Evolutionary conservation across 2,329 filamentous ascomycete species (phyloP).

Genomic region (Lachnellula suecica): DNA sequence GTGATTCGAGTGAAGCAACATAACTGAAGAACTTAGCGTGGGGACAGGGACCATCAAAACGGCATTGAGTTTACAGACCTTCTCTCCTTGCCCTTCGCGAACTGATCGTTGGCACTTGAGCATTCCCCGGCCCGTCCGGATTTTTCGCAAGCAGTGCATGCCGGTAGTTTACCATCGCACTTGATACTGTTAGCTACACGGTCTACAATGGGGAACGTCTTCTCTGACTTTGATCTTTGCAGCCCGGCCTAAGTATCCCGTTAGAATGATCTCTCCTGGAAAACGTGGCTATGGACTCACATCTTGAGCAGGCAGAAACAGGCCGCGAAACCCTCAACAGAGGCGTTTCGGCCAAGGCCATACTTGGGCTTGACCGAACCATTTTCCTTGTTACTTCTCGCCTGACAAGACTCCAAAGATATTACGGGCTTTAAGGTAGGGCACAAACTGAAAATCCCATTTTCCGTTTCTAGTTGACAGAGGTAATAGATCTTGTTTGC

Average conservation of each 20-base stretch:
- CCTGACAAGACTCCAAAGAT: background rate
- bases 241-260: constrained; percentile 57
- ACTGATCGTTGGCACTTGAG: constrained; percentile 93
- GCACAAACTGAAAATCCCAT: background rate
- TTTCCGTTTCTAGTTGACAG: no score
- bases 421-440: background rate
- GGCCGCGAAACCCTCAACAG: constrained; percentile 73
- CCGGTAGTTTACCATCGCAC: constrained; percentile 94
- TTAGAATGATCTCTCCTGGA: constrained; percentile 6
- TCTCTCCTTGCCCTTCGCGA: constrained; percentile 90
- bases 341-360: constrained; percentile 42
- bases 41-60: constrained; percentile 7
- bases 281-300: constrained; percentile 40
- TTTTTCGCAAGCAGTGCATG: constrained; percentile 93
- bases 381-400: constrained; percentile 9
- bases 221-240: constrained; percentile 81
- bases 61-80: constrained; percentile 52
- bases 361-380: constrained; percentile 22
- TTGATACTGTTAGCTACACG: constrained; percentile 34
- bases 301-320: constrained; percentile 77
- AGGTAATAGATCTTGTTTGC: no score
- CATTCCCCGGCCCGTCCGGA: constrained; percentile 84
- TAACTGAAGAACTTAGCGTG: constrained; percentile 65
- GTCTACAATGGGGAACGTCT: background rate
- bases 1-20: constrained; percentile 89